Conservation (phyloP, 2,329 filamentous ascomycete genomes). For the Alternaria metachromatica region DNA sequence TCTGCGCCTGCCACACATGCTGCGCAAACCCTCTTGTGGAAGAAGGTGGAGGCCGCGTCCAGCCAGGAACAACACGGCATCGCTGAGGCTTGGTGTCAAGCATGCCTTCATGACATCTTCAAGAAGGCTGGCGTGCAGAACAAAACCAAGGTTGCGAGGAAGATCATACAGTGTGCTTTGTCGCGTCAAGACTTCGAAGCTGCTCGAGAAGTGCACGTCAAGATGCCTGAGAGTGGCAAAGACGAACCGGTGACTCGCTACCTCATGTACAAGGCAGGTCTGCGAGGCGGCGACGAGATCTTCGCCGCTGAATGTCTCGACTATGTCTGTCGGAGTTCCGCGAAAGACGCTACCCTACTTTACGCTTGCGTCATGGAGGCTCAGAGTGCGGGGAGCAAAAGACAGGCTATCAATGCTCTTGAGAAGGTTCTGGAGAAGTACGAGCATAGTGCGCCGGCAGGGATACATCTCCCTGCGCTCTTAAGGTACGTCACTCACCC, state of each 20-base stretch:
- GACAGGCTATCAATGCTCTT: conserved; percentile 65
- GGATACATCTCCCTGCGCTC: conserved; percentile 67
- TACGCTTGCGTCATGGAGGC: conserved; percentile 84
- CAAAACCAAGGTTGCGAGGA: conserved; percentile 72
- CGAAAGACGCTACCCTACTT: conserved; percentile 67
- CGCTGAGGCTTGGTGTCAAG: conserved; percentile 73
- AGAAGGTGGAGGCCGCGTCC: conserved; percentile 69
- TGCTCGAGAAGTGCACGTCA: conserved; percentile 63
- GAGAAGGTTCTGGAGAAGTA: conserved; percentile 66
- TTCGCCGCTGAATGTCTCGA: conserved; percentile 70
- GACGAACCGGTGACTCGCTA: conserved; percentile 73
- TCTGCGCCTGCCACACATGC: conserved; percentile 68
- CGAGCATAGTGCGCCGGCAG: conserved; percentile 55
- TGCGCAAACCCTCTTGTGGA: conserved; percentile 80
- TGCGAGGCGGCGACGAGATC: conserved; percentile 65
- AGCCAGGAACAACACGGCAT: conserved; percentile 59
- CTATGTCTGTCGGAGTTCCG: conserved; percentile 60
- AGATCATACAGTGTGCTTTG: conserved; percentile 73
- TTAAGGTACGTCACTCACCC: conserved; percentile 64
- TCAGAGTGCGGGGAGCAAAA: conserved; percentile 67
- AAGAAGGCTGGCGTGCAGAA: conserved; percentile 69
- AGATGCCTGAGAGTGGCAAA: conserved; percentile 65
- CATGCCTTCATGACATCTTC: conserved; percentile 73
- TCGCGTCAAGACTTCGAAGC: conserved; percentile 61
- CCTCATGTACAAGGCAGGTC: conserved; percentile 75